phyloP scores from a whole-genome alignment of 352 stramenopile genomes.

The Globisporangium apiculatum region DNA sequence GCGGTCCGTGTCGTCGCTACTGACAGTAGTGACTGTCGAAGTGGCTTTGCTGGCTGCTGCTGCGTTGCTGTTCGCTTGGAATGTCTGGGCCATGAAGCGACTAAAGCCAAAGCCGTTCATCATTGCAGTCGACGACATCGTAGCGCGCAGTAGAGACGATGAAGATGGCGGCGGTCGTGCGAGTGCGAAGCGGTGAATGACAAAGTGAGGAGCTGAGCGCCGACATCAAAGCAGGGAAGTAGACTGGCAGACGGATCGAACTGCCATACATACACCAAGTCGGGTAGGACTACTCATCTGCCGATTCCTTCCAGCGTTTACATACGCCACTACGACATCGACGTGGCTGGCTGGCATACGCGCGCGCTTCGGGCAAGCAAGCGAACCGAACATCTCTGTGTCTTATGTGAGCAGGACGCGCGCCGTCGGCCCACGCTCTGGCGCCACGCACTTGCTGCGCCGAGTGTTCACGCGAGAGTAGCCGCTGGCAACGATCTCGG shows the following conservation, averaged over 20 bases:
- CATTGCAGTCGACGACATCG: conserved; percentile 6
- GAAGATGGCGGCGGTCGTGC: not conserved
- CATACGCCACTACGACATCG: too few species aligned
- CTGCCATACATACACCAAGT: too few species aligned
- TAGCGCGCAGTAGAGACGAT: too few species aligned
- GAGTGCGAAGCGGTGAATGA: conserved; percentile 9
- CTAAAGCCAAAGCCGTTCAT: conserved; percentile 10
- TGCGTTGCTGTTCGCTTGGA: not conserved
- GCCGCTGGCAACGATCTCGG: too few species aligned
- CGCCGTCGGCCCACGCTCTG: too few species aligned
- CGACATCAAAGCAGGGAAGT: not conserved
- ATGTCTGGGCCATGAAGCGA: conserved; percentile 10
- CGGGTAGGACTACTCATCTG: too few species aligned
- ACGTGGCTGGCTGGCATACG: too few species aligned
- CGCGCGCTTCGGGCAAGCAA: too few species aligned
- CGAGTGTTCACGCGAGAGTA: too few species aligned
- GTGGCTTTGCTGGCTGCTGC: not conserved
- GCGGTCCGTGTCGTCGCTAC: not conserved
- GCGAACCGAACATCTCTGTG: conserved; percentile 14
- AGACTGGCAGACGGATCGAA: too few species aligned
- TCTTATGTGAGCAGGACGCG: not conserved
- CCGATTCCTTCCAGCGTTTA: too few species aligned
- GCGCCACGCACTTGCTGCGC: too few species aligned
- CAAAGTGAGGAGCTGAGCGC: conserved; percentile 6
- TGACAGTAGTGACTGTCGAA: not conserved